Conservation (phyloP, 2,329 filamentous ascomycete genomes). For the Paramyrothecium sp. region DNA sequence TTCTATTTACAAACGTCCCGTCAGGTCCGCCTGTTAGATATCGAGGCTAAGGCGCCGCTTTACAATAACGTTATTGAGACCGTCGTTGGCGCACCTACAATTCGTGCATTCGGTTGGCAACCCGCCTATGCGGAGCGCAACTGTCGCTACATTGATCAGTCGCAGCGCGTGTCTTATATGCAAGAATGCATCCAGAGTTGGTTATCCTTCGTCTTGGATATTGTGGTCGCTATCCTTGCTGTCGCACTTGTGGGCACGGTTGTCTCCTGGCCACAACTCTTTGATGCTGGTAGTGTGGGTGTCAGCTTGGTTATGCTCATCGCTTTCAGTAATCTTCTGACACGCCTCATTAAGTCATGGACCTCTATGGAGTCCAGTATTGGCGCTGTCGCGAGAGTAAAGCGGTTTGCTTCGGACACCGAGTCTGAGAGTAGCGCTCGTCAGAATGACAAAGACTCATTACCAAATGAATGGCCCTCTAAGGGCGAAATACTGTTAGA, state of each 20-base stretch:
- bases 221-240: conserved; percentile 47
- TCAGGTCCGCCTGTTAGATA: conserved; percentile 38
- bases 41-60: conserved; percentile 37
- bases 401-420: conserved; percentile 26
- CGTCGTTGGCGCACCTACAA: conserved; percentile 43
- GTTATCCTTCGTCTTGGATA: conserved; percentile 50
- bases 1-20: conserved; percentile 42
- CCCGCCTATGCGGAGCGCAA: conserved; percentile 39
- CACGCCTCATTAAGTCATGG: conserved; percentile 33
- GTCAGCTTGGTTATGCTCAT: conserved; percentile 29
- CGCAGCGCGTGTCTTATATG: conserved; percentile 57
- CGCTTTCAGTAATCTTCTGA: conserved; percentile 30
- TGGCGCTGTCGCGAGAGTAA: conserved; percentile 31
- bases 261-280: conserved; percentile 25
- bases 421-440: conserved; percentile 18
- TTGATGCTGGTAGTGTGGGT: conserved; percentile 27
- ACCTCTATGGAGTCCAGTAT: conserved; percentile 36
- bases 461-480: conserved; percentile 25
- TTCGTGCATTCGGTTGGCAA: conserved; percentile 54
- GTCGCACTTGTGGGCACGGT: conserved; percentile 46
- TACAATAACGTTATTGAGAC: conserved; percentile 44
- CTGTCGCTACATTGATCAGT: conserved; percentile 45
- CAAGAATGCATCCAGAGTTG: conserved; percentile 57
- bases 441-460: conserved; percentile 11
- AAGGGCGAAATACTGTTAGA: conserved; percentile 23